These are phyloP conservation scores for Flammula alnicola DNA, from an alignment of 1,284 basidiomycete species.

Conservation along the genomic window DNA sequence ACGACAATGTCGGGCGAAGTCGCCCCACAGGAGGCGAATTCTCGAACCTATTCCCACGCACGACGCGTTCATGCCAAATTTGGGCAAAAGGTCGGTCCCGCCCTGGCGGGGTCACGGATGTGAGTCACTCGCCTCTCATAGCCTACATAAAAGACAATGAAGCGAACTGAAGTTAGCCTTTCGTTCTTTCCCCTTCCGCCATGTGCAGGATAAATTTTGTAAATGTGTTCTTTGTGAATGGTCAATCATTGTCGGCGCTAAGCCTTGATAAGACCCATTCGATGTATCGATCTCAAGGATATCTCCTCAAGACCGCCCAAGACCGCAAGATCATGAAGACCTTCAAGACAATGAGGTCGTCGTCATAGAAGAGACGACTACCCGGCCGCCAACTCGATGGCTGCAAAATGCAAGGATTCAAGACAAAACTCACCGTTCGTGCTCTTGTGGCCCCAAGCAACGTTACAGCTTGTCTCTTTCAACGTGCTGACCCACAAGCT, in stretches of 20 bases:
- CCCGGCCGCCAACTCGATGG: background rate
- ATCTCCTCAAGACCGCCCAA: background rate
- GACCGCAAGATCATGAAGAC: background rate
- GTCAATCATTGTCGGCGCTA: background rate
- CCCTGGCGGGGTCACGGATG: background rate
- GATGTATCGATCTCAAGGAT: too few relatives aligned
- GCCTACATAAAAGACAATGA: background rate
- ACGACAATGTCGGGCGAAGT: background rate
- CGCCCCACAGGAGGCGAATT: background rate
- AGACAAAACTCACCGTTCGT: background rate
- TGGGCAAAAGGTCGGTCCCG: constrained; percentile 9
- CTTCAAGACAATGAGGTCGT: background rate
- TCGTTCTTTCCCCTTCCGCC: background rate
- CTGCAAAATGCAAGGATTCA: background rate
- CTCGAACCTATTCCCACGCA: background rate
- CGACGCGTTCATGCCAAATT: constrained; percentile 6
- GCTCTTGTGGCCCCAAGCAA: background rate
- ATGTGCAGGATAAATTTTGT: background rate
- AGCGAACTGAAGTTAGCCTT: background rate
- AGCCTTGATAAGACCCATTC: background rate
- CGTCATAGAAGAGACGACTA: background rate
- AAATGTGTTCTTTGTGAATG: constrained; percentile 1
- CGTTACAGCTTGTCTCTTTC: too few relatives aligned
- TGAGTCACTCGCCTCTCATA: background rate
- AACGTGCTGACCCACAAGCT: background rate